Percentiles rank a stretch among this genome's conserved stretches.
These are phyloP conservation scores for Udeniomyces megalosporus DNA, from an alignment of 768 basidiomycete species.

Conservation along the genomic window DNA sequence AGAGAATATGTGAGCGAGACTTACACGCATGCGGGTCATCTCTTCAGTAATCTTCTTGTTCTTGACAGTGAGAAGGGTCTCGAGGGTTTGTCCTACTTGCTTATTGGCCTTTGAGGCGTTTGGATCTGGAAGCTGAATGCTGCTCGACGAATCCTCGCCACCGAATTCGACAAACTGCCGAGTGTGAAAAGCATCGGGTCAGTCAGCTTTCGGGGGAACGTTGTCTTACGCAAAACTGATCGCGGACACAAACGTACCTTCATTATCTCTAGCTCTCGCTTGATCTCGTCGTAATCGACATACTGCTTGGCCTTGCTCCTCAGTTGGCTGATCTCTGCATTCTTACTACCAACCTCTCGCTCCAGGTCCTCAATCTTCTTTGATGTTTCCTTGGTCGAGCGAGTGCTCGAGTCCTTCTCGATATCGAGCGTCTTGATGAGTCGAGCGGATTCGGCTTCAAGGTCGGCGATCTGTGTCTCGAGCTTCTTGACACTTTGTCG, in stretches of 20 bases:
- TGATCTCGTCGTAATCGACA: slow-evolving; percentile 87
- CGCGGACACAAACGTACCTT: slow-evolving; percentile 43
- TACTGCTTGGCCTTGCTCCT: slow-evolving; percentile 54
- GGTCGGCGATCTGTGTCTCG: slow-evolving; percentile 52
- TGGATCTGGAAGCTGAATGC: slow-evolving; percentile 61
- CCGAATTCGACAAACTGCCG: slow-evolving; percentile 90
- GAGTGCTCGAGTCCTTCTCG: slow-evolving; percentile 44
- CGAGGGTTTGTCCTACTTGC: slow-evolving; percentile 58
- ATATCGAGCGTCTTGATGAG: slow-evolving; percentile 44
- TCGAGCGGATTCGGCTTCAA: slow-evolving; percentile 59
- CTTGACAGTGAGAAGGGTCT: slow-evolving; percentile 78
- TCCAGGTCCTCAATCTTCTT: slow-evolving; percentile 46
- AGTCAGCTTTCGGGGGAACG: neutral
- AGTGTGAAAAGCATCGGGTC: neutral
- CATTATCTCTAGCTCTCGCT: slow-evolving; percentile 95
- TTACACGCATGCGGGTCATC: slow-evolving; percentile 71
- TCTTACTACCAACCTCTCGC: slow-evolving; percentile 40
- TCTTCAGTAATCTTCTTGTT: slow-evolving; percentile 87
- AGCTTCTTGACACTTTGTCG: slow-evolving; percentile 47
- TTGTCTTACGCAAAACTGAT: neutral
- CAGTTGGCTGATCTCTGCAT: slow-evolving; percentile 50
- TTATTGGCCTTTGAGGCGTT: slow-evolving; percentile 69
- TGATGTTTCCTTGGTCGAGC: slow-evolving; percentile 36
- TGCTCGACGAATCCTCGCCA: slow-evolving; percentile 60
- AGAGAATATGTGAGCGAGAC: neutral